Evolutionary conservation across 2,329 filamentous ascomycete species (phyloP).

Genomic region (Ophiostoma novo-ulmi): DNA sequence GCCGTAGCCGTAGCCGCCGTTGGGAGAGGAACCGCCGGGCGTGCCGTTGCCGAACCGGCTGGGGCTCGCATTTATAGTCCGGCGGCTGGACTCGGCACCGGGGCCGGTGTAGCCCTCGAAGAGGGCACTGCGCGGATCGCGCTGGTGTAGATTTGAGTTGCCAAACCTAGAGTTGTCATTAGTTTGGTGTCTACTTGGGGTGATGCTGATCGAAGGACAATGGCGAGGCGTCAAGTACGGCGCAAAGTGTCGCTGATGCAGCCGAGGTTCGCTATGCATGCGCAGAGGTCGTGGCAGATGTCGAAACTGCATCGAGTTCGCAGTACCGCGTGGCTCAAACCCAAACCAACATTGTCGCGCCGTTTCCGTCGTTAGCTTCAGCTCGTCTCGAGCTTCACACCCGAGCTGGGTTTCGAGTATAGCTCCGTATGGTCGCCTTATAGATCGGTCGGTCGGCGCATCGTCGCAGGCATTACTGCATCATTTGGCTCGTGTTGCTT

Average conservation of each 20-base stretch:
- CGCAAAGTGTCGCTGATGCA: too few species aligned
- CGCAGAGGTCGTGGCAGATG: too few species aligned
- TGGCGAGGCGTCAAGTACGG: background rate
- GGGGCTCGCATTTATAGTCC: conserved; percentile 44
- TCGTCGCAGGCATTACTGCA: background rate
- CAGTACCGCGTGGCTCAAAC: background rate
- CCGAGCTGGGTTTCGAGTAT: too few species aligned
- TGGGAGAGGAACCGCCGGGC: background rate
- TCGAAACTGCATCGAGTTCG: background rate
- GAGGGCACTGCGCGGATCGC: conserved; percentile 65
- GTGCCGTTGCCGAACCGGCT: conserved; percentile 35
- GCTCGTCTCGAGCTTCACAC: background rate
- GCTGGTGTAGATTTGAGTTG: conserved; percentile 64
- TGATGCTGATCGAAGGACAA: background rate
- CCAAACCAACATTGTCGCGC: background rate
- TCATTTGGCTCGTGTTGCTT: background rate
- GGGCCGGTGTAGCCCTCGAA: conserved; percentile 68
- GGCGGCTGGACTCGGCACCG: conserved; percentile 41
- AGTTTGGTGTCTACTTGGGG: background rate
- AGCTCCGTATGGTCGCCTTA: background rate
- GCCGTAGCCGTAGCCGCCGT: conserved; percentile 49
- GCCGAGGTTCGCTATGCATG: too few species aligned
- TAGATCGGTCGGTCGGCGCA: background rate
- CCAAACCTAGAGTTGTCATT: conserved; percentile 52
- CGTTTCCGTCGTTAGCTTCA: background rate